Evolutionary conservation across 2,329 filamentous ascomycete species (phyloP), one percentile per base, ranked within the genome.

Genomic region (Cladophialophora immunda): DNA sequence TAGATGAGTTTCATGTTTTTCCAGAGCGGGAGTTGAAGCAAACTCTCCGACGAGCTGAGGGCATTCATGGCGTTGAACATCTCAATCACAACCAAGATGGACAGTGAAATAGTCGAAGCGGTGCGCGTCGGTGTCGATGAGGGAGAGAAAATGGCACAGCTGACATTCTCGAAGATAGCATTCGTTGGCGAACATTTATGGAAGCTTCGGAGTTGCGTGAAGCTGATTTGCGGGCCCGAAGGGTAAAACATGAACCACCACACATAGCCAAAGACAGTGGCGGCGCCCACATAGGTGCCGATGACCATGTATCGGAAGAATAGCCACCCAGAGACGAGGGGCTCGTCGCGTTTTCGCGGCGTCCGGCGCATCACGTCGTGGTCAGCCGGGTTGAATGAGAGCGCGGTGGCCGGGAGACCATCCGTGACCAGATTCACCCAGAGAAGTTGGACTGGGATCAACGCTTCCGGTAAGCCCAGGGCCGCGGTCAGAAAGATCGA

Each of bases 41-140:
- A 88, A 17, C 92, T 97, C 81, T 99, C 95, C 79, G 92, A 97
- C 0, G 93, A 97, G 1, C 93, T 97, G 34, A 99, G 86, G 0
- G 94, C 95, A 77, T 99, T 99, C 91, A 98, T 94, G 74, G 95
- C 95, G 81, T 99, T 99, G 78, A 99, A 87, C 95, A 99, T 99
- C 83, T 99, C 95, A 76, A 99, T 98, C 68, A 97, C 93, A 54
- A 99, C 95, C 19, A 99, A 86, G 75, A 90, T 89, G 41, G 92
- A 97, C 68, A 99, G 86, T 6, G 93, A 97, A 30, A 99, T 89
- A 1, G 95, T 99, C 22, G 93, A 97, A 2, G 93, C 95, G 4
- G 94, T 88, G 81, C 94, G 94, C 72, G 94, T 89, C 15, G 65
- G 47, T n/a, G 70, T 41, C 85, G 92, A 90, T 71, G 93, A 86